Evolutionary conservation across 768 basidiomycete genomes (phyloP).

Genomic region (Hortiboletus campestris): DNA sequence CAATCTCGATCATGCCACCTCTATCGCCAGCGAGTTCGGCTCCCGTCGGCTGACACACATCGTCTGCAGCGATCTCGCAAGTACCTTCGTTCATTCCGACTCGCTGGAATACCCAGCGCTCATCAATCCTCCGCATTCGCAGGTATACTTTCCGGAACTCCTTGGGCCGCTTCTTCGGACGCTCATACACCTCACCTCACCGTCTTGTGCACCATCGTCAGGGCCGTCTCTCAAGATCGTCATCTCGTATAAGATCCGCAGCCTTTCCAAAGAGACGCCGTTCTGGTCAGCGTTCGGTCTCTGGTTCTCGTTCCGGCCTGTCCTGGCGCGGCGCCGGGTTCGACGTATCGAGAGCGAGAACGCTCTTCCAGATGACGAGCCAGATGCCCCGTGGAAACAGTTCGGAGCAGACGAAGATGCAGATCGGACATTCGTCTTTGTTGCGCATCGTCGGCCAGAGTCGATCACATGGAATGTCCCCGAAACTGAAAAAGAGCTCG

Average conservation of each 20-base stretch:
- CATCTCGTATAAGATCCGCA: conserved; percentile 77
- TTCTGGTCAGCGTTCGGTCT: conserved; percentile 83
- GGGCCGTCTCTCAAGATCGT: conserved; percentile 39
- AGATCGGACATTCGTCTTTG: conserved; percentile 57
- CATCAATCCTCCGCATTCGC: not conserved
- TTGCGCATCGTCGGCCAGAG: conserved; percentile 54
- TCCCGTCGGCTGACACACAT: conserved; percentile 53
- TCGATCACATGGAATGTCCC: conserved; percentile 61
- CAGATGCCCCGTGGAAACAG: conserved; percentile 35
- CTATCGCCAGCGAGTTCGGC: conserved; percentile 41
- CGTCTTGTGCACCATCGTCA: conserved; percentile 33
- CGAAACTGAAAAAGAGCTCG: conserved; percentile 48
- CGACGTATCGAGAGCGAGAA: too few relatives aligned
- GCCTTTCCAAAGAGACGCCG: conserved; percentile 63
- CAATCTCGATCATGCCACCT: conserved; percentile 39
- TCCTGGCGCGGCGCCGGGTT: conserved; percentile 34
- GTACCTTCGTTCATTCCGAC: conserved; percentile 25
- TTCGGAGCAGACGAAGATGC: conserved; percentile 39
- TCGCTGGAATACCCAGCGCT: not conserved
- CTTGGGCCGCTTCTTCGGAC: conserved; percentile 74
- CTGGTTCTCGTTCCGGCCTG: conserved; percentile 68
- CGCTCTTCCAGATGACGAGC: not conserved
- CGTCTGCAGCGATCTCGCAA: conserved; percentile 80
- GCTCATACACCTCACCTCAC: conserved; percentile 68
- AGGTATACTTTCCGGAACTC: conserved; percentile 88